Base-by-base conservation (phyloP, 495 filamentous ascomycete genomes). In the Poronia punctata region DNA sequence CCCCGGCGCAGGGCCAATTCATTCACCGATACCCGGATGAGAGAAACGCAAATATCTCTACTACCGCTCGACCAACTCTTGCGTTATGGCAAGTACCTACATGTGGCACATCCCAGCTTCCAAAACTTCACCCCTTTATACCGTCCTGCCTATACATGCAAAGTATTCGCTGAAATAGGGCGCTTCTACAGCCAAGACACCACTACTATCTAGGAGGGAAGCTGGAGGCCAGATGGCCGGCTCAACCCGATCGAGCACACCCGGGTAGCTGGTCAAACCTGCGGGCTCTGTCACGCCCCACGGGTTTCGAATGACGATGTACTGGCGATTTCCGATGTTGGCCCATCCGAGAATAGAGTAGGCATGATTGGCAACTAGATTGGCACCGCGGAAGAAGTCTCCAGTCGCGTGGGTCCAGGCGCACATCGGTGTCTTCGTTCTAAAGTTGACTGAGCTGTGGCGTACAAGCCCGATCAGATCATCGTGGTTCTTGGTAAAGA, bases 281-380 rank as follows among this genome's bases (percentile, higher is more conserved):
- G 50, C 41, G 12, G 53, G 50, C 49, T 61, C 59, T 7, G 59
- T 56, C 15, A 59, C 48, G 22, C 61, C 59, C 61, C 61, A 65
- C 11, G 59, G 61, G 51, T 65, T 61, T 16, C 61, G 50, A 15
- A 64, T 39, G 36, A 64, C 50, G 30, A 64, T 45, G 50, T 61
- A 64, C 46, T 61, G 57, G 38, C 49, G 51, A 2, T 58, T 50
- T 43, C 55, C 52, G 35, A 48, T 49, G 46, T 39, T 53, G 11
- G 60, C 53, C 61, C 59, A 65, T 6, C 59, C 61, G 12, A 65
- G 53, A 17, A 65, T 52, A 5, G 54, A 52, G 50, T 65, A 65
- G 16, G 61, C 61, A 40, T 61, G 56, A 48, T 61, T 65, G n/a
- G 54, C 59, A 5, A 59, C 61, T 3, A 62, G 40, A 22, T 62